Evolutionary conservation across 75 land plant genomes (phyloP).

Genomic region (Chamaecyparis obtusa): DNA sequence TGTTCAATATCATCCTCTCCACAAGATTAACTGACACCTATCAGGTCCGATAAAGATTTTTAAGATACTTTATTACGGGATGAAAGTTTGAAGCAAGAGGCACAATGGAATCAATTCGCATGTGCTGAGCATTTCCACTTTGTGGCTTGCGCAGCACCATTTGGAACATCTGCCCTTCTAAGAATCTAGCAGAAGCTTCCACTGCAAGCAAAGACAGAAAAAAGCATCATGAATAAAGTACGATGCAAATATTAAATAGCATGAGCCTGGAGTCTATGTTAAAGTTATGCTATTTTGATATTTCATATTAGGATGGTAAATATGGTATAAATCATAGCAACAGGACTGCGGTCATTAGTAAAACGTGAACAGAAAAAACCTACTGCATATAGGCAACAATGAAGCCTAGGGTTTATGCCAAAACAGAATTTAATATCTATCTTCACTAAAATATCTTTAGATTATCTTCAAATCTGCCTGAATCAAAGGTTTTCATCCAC

Average conservation of each 20-base stretch:
- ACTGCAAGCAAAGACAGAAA: conserved; percentile 27
- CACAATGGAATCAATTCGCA: conserved; percentile 48
- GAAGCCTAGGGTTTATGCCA: background rate
- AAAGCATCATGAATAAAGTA: background rate
- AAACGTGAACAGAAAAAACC: background rate
- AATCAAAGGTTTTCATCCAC: too few species aligned
- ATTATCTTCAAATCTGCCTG: too few species aligned
- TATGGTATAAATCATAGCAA: background rate
- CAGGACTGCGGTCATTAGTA: background rate
- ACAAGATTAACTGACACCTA: background rate
- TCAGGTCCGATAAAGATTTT: conserved; percentile 15
- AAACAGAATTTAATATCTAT: background rate
- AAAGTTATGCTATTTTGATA: background rate
- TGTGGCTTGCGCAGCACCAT: conserved; percentile 52
- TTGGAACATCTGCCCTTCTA: conserved; percentile 72
- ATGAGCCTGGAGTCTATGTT: background rate
- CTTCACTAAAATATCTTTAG: too few species aligned
- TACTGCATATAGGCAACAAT: background rate
- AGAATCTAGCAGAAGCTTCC: conserved; percentile 35
- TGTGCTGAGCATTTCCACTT: conserved; percentile 77
- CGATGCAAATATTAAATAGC: background rate
- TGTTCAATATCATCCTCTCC: background rate
- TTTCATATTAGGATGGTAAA: background rate
- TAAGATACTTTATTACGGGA: conserved; percentile 53
- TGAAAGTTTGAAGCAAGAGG: conserved; percentile 56